phyloP scores from a whole-genome alignment of 371 early-diverging fungal species.

The Cokeromyces recurvatus region DNA sequence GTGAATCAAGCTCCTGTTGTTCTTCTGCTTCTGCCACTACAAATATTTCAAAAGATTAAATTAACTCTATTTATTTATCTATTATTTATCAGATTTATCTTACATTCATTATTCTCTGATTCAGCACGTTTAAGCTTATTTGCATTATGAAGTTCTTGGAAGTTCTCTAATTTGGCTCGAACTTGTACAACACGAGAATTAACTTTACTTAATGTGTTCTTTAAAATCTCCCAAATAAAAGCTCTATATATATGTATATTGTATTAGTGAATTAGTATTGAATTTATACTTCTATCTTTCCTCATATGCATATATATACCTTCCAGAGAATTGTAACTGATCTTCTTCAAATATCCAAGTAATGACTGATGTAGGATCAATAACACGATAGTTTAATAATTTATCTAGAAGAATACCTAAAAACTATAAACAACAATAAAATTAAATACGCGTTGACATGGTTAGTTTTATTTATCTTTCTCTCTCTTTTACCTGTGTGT shows the following conservation, averaged over 20 bases:
- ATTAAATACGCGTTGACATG: not conserved
- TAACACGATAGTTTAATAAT: conserved; percentile 86
- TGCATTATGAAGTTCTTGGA: conserved; percentile 27
- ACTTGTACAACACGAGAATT: conserved; percentile 78
- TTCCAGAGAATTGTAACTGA: conserved; percentile 50
- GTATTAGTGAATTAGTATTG: not conserved
- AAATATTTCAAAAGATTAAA: too few species aligned
- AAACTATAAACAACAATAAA: conserved; percentile 44
- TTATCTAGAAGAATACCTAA: conserved; percentile 87
- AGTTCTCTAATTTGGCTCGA: conserved; percentile 45
- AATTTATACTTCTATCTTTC: not conserved
- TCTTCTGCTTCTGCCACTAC: conserved; percentile 40
- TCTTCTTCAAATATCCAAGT: conserved; percentile 68
- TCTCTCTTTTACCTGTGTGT: conserved; percentile 54
- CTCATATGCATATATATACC: too few species aligned
- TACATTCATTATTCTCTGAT: not conserved
- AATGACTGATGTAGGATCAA: conserved; percentile 79
- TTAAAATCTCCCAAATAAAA: conserved; percentile 75
- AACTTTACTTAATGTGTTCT: conserved; percentile 77
- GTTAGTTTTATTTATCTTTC: not conserved
- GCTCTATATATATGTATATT: conserved; percentile 23
- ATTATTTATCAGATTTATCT: not conserved
- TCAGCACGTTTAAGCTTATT: conserved; percentile 31
- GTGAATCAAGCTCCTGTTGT: conserved; percentile 48
- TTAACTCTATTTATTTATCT: too few species aligned